Base-by-base conservation (phyloP, 75 land plant species). In the Selaginella tamariscina region DNA sequence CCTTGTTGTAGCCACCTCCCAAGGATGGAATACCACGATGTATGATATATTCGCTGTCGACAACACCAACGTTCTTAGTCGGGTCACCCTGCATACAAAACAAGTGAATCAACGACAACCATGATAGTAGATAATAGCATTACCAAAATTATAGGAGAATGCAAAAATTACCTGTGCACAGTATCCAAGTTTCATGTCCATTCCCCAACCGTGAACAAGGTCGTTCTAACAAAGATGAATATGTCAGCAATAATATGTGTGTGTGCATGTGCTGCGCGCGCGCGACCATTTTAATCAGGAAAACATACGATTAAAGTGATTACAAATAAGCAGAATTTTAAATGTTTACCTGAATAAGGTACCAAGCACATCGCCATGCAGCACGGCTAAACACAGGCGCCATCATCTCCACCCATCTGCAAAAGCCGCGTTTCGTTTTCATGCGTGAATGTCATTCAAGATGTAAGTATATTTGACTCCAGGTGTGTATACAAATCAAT, bases 351-450 rank as follows among this genome's bases (percentile, higher is more conserved):
- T 90, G 96, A 68, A 87, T 87, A 80, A 87, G 69, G 30, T 83
- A 32, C 96, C 96, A 90, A 20, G 77, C 74, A 74, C 96, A 90
- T 5, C 86, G 84, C 91, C 91, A 90, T 13, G 91, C 83, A 2
- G 78, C 79, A 65, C 33, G 76, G 31, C 91, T 82, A 66, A 89
- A 87, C 54, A 89, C 95, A 60, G 95, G 95, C 30, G 88, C 95
- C 95, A 89, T 89, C 84, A 86, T 83, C 68, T 90, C 92, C 56
- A 87, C 96, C 85, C 82, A 87, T 70, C 96, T 87, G 74, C 56
- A 77, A 29, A 65, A 24, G 2, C 15, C 24, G 29, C 28, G 29
- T 15, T 21, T 59, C 26, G 13, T 5, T 59, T 59, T 59, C n/a
- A 2, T 8, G 26, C 26, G 2, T 59, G 26, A 59, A 59, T 20